Percentiles rank a stretch among this genome's conserved stretches.
Conservation (phyloP, 371 early-diverging fungal species). For the Batkoa obscura region DNA sequence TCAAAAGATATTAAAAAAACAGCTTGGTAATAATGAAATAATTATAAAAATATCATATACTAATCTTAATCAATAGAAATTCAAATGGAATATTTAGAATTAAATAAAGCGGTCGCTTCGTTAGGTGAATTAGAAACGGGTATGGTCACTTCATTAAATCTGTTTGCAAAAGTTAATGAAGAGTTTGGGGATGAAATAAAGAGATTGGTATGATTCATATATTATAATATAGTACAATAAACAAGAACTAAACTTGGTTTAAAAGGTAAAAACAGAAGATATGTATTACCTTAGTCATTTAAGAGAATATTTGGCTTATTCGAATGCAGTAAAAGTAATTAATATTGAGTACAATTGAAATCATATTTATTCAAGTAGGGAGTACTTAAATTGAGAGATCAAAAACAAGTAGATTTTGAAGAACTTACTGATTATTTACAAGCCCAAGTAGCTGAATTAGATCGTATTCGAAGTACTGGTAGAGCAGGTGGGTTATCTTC, state of each 20-base stretch:
- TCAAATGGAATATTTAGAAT: conserved; percentile 51
- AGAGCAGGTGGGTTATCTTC: conserved; percentile 41
- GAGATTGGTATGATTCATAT: no score
- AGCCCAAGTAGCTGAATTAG: conserved; percentile 34
- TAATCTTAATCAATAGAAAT: no score
- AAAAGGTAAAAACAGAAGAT: conserved; percentile 42
- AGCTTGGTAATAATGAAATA: no score
- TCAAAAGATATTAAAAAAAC: conserved; percentile 48
- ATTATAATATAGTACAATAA: background rate
- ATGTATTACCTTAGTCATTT: conserved; percentile 50
- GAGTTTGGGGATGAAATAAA: no score
- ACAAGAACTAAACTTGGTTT: background rate
- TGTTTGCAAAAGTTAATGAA: no score
- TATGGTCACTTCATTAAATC: conserved; percentile 36
- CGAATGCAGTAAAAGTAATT: conserved; percentile 57
- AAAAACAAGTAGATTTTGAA: conserved; percentile 86
- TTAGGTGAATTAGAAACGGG: conserved; percentile 67
- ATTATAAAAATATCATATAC: no score
- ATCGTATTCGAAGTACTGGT: conserved; percentile 28
- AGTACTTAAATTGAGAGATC: conserved; percentile 64
- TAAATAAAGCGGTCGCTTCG: conserved; percentile 44
- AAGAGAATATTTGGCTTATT: conserved; percentile 73
- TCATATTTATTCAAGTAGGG: conserved; percentile 24
- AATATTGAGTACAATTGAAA: background rate
- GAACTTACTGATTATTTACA: conserved; percentile 60